Percentiles rank a stretch among this genome's conserved stretches.
These are phyloP conservation scores for Insectozyma bohioensis DNA, from an alignment of 1,139 yeast genomes.

Conservation along the genomic window DNA sequence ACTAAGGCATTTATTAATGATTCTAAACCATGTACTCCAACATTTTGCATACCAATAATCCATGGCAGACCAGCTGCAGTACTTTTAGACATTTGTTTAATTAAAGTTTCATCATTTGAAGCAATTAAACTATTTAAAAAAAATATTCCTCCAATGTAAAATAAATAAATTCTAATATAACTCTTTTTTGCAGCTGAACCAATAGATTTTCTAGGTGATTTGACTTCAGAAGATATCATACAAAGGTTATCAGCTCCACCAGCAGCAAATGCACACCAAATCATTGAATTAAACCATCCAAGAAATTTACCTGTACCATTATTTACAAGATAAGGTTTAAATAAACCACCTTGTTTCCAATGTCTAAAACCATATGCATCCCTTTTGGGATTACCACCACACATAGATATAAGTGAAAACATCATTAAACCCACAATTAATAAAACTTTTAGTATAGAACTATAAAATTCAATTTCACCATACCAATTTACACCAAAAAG, in stretches of 20 bases:
- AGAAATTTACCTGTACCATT: slow-evolving; percentile 38
- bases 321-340: slow-evolving; percentile 28
- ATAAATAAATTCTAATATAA: slow-evolving; percentile 26
- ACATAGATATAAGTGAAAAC: slow-evolving; percentile 38
- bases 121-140: slow-evolving; percentile 37
- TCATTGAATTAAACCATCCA: slow-evolving; percentile 35
- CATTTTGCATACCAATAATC: slow-evolving; percentile 38
- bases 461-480: slow-evolving; percentile 40
- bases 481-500: slow-evolving; percentile 38
- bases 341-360: slow-evolving; percentile 36
- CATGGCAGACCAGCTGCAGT: slow-evolving; percentile 39
- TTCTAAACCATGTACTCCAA: slow-evolving; percentile 37
- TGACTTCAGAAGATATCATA: slow-evolving; percentile 34
- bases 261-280: slow-evolving; percentile 42
- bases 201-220: slow-evolving; percentile 32
- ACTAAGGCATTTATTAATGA: slow-evolving; percentile 36
- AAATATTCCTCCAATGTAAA: slow-evolving; percentile 40
- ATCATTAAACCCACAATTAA: slow-evolving; percentile 41
- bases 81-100: slow-evolving; percentile 24
- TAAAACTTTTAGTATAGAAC: slow-evolving; percentile 38
- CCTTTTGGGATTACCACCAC: slow-evolving; percentile 38
- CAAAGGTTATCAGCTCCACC: slow-evolving; percentile 44
- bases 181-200: slow-evolving; percentile 36
- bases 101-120: slow-evolving; percentile 30
- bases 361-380: slow-evolving; percentile 40